phyloP scores from a whole-genome alignment of 805 yeast genomes.

The Diddensiella transvaalensis region DNA sequence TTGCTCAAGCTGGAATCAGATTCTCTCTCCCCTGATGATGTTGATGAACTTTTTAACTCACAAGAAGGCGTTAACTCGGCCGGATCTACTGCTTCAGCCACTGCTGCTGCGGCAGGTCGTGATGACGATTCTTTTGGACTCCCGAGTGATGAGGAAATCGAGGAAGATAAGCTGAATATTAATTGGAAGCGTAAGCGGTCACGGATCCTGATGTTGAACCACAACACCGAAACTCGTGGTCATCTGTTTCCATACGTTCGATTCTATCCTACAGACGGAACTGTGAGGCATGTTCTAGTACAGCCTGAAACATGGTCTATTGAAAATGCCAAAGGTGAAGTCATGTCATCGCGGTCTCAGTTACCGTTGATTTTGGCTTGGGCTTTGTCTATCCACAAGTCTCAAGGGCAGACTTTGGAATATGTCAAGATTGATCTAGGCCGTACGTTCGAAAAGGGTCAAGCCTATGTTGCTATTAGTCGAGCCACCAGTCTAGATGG shows the following conservation, averaged over 20 bases:
- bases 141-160: conserved; percentile 18
- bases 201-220: conserved; percentile 8
- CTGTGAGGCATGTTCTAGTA: conserved; percentile 69
- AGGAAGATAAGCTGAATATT: conserved; percentile 14
- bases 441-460: conserved; percentile 83
- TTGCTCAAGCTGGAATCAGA: conserved; percentile 13
- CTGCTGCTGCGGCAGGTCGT: conserved; percentile 9
- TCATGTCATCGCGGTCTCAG: conserved; percentile 71
- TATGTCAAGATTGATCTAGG: conserved; percentile 73
- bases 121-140: conserved; percentile 24
- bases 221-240: conserved; percentile 11
- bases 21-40: conserved; percentile 6
- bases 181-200: conserved; percentile 22
- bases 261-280: conserved; percentile 67
- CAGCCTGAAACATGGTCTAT: conserved; percentile 79
- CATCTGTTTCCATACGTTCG: conserved; percentile 65
- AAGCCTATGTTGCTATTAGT: conserved; percentile 92
- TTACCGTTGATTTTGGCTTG: conserved; percentile 90
- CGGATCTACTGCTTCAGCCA: conserved; percentile 6
- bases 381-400: conserved; percentile 93
- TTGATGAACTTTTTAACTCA: conserved; percentile 19
- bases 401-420: conserved; percentile 88
- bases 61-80: conserved; percentile 12
- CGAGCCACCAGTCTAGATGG: conserved; percentile 84
- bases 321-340: conserved; percentile 67